Evolutionary conservation across 2,329 filamentous ascomycete species (phyloP), one percentile per base, ranked within the genome.

Genomic region (Aspergillus pseudoglaucus): DNA sequence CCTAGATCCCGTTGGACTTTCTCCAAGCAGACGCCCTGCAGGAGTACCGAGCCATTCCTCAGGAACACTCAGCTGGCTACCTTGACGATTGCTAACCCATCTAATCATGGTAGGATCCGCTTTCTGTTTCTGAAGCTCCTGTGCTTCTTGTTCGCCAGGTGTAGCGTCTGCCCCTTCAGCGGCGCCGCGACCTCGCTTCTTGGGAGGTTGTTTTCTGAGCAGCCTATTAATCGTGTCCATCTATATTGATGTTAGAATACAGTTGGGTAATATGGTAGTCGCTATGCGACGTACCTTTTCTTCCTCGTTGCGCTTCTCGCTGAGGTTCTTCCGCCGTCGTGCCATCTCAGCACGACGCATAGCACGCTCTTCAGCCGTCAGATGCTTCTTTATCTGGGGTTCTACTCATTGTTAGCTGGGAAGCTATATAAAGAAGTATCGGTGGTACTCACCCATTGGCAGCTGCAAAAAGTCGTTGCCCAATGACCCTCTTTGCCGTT

Each of bases 341-440:
- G 85, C 85, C 84, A 88, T 88, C 63, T 88, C 85, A 6, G 83
- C 81, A 47, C 85, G 75, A 43, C 85, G 78, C 80, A 87, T 86
- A 42, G 82, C 82, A 60, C 85, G 82, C 60, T 88, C 85, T 62
- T 87, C 85, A 0, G 82, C 84, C 0, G 84, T 87, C 43, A 88
- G 71, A 56, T 85, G 81, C 59, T 87, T 85, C 68, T 85, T 85
- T 62, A 83, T 80, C 68, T 85, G 82, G n/a, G 82, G 82, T 64
- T 85, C 82, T 79, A 57, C 44, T 27, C 35, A 5, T 7, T 6
- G 47, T 63, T 42, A 63, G 56, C 37, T 39, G 12, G 23, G 8
- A 40, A 33, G 43, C 33, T 27, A 15, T 39, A 27, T 20, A 8
- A 12, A 43, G 47, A 64, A 55, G 60, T 51, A 41, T 44, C 25